Conservation (phyloP, 805 yeast genomes). For the Teunomyces panamensis region DNA sequence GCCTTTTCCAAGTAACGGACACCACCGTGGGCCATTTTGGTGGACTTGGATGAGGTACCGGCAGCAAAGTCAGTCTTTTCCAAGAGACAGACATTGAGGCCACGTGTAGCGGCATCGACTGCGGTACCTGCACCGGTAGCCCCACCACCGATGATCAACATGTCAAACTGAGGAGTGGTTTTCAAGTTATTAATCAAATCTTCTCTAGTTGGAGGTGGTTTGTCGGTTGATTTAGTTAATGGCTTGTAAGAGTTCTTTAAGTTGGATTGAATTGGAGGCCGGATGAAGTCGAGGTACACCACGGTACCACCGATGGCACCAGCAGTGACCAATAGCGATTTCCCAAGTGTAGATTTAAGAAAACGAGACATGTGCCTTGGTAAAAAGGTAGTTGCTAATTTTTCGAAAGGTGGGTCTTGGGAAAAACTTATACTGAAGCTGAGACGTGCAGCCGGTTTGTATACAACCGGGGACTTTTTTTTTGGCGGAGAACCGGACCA, state of each 20-base stretch:
- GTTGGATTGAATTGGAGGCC: constrained; percentile 28
- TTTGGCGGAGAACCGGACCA: not conserved
- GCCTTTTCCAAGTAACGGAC: constrained; percentile 95
- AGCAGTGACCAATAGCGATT: constrained; percentile 28
- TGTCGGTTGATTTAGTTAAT: constrained; percentile 40
- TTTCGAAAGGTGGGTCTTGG: not conserved
- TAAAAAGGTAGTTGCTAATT: too few species aligned
- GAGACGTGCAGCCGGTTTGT: not conserved
- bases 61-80: constrained; percentile 89
- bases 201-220: constrained; percentile 61
- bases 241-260: constrained; percentile 37
- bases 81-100: constrained; percentile 80
- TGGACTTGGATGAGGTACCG: constrained; percentile 90
- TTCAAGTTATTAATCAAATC: constrained; percentile 48
- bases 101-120: constrained; percentile 86
- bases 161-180: constrained; percentile 56
- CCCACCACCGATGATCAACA: constrained; percentile 93
- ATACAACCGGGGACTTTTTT: not conserved
- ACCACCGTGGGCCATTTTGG: constrained; percentile 98
- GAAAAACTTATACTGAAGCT: not conserved
- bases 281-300: constrained; percentile 40
- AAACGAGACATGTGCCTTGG: constrained; percentile 6
- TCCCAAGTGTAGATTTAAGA: constrained; percentile 15
- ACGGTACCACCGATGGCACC: constrained; percentile 36
- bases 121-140: constrained; percentile 96